Evolutionary conservation across 106 monocot species (phyloP), one percentile per base, ranked within the genome.

Genomic region (Cymbidium sinense): DNA sequence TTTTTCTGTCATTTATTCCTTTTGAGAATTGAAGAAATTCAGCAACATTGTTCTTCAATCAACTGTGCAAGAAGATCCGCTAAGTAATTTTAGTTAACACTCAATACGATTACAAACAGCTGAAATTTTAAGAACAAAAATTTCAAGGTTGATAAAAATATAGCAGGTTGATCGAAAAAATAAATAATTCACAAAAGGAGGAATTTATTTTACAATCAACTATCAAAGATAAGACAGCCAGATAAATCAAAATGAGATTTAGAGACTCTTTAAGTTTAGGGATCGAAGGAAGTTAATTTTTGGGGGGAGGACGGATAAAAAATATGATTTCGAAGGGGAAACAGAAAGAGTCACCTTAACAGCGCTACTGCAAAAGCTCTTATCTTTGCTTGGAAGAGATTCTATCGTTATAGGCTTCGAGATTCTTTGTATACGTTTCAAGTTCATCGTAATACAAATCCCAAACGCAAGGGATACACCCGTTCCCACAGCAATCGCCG

Each of bases 391-490:
- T 30, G 67, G 67, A 67, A 71, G 43, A 74, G 44, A 44, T 13
- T 74, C 25, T 44, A 6, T n/a, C 43, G 23, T 11, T 67, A 44
- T 74, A 28, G 44, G 41, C 13, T 44, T 74, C 43, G 2, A 44
- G 74, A 25, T 28, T 41, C 74, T 91, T 83, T 52, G 93, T 83
- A 65, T 96, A 96, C 17, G 71, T 91, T 55, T 96, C 91, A 44
- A 96, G 93, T 72, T 96, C 91, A 10, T 96, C 96, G 82, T 89
- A 96, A 43, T 96, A 93, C 15, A 91, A 43, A 70, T 96, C 93
- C 93, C 96, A 96, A 31, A 96, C 87, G 89, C 93, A 93, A 3
- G 91, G 82, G 36, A 93, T 87, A 84, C 93, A 96, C 2, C 65
- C 65, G 65, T 21, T 65, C 65, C 96, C 96, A 86, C 91, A 93